Evolutionary conservation across 1,284 basidiomycete species (phyloP).

Genomic region (Boletellus deceptivus): DNA sequence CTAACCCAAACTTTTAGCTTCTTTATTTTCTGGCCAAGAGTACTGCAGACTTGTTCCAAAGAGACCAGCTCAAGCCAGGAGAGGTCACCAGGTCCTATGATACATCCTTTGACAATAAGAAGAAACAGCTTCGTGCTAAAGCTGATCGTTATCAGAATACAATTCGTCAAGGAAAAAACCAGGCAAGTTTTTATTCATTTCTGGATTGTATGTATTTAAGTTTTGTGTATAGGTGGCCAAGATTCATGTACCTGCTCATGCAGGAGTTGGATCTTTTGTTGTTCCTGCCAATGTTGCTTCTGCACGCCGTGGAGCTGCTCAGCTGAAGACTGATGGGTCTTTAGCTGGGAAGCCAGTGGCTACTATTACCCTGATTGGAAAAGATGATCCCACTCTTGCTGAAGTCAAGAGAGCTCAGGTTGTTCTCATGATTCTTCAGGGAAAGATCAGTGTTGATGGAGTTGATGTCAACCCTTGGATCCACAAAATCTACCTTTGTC

Average conservation of each 20-base stretch:
- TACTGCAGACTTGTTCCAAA: constrained; percentile 46
- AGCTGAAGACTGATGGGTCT: constrained; percentile 11
- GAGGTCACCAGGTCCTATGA: constrained; percentile 40
- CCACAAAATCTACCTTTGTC: constrained; percentile 49
- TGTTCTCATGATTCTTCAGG: constrained; percentile 53
- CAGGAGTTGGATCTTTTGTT: constrained; percentile 17
- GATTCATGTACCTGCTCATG: constrained; percentile 15
- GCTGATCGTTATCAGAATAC: constrained; percentile 44
- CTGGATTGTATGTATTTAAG: neutral
- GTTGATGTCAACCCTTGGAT: constrained; percentile 55
- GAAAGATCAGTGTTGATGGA: constrained; percentile 27
- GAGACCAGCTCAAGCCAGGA: constrained; percentile 45
- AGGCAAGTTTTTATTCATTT: constrained; percentile 21
- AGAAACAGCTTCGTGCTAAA: constrained; percentile 26
- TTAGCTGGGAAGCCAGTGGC: constrained; percentile 31
- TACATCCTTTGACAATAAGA: constrained; percentile 23
- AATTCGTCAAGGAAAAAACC: constrained; percentile 33
- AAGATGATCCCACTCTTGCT: constrained; percentile 51
- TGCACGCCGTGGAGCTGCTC: constrained; percentile 4
- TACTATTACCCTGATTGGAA: constrained; percentile 45
- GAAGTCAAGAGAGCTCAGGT: constrained; percentile 44
- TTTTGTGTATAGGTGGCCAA: constrained; percentile 12
- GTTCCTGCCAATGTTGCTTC: constrained; percentile 14
- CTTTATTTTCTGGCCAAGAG: constrained; percentile 49
- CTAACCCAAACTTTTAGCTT: constrained; percentile 17